These are phyloP conservation scores for Pleurotus cornucopiae DNA, from an alignment of 768 basidiomycete genomes.

Conservation along the genomic window DNA sequence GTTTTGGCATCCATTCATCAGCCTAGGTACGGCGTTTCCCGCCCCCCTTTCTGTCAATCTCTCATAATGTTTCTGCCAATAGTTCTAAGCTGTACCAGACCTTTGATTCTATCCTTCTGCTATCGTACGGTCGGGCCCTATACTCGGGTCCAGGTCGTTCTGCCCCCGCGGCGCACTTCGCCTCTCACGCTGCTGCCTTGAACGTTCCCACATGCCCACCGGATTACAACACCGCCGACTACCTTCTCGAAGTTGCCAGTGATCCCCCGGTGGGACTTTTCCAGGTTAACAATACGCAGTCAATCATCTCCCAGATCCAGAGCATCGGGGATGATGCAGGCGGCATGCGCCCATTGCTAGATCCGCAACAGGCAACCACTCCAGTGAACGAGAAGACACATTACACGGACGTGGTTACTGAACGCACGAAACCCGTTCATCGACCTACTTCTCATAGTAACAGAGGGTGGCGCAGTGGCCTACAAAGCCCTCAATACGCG, in stretches of 20 bases:
- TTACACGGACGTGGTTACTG: slow-evolving; percentile 9
- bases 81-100: slow-evolving; percentile 82
- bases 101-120: slow-evolving; percentile 77
- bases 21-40: slow-evolving; percentile 49
- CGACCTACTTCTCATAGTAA: not conserved
- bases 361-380: slow-evolving; percentile 10
- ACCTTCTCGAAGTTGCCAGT: slow-evolving; percentile 84
- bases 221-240: slow-evolving; percentile 92
- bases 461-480: slow-evolving; percentile 1
- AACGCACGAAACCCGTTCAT: not conserved
- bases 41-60: slow-evolving; percentile 1
- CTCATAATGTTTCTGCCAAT: not conserved
- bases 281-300: slow-evolving; percentile 16
- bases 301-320: not conserved
- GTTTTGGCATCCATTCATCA: slow-evolving; percentile 88
- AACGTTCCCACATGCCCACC: slow-evolving; percentile 51
- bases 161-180: slow-evolving; percentile 66
- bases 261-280: slow-evolving; percentile 51
- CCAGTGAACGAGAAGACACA: slow-evolving; percentile 10
- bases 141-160: slow-evolving; percentile 78
- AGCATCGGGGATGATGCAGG: not conserved
- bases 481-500: slow-evolving; percentile 38
- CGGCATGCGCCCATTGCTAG: not conserved
- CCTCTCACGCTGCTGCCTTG: slow-evolving; percentile 31
- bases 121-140: slow-evolving; percentile 72